Conservation (phyloP, 1,284 basidiomycete species). For the Hypsizygus ulmarius region DNA sequence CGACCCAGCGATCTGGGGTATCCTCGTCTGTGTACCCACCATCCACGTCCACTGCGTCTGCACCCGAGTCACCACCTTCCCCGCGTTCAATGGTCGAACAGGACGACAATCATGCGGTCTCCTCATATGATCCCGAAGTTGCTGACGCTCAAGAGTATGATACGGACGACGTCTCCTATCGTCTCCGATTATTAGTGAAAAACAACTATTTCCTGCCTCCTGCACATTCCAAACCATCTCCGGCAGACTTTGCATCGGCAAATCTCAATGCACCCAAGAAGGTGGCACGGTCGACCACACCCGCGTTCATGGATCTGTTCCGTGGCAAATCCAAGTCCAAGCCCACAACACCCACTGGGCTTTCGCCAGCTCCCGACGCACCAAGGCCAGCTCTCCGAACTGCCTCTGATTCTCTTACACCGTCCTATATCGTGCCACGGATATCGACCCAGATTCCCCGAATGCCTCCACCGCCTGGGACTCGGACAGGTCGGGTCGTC, state of each 20-base stretch:
- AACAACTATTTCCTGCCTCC: constrained; percentile 84
- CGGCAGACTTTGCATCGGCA: constrained; percentile 51
- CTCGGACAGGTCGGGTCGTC: constrained; percentile 57
- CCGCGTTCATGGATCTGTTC: constrained; percentile 70
- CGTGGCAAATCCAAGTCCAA: constrained; percentile 66
- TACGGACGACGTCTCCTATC: constrained; percentile 77
- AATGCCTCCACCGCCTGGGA: constrained; percentile 30
- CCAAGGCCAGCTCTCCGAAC: constrained; percentile 21
- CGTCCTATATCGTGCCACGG: constrained; percentile 41
- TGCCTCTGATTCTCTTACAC: constrained; percentile 37
- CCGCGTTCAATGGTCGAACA: constrained; percentile 52
- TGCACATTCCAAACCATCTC: constrained; percentile 74
- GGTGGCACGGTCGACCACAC: constrained; percentile 40
- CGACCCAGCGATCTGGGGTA: constrained; percentile 48
- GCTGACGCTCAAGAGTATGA: constrained; percentile 60
- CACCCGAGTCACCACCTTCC: constrained; percentile 51
- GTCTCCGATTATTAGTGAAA: constrained; percentile 73
- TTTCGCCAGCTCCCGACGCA: constrained; percentile 22
- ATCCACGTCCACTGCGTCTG: constrained; percentile 60
- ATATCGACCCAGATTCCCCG: constrained; percentile 39
- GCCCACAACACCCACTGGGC: constrained; percentile 48
- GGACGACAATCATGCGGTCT: constrained; percentile 39
- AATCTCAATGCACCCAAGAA: constrained; percentile 40
- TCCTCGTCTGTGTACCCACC: constrained; percentile 75
- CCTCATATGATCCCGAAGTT: constrained; percentile 41